Conservation (phyloP, 169 alveolate genomes). For the Cryptosporidium muris region DNA sequence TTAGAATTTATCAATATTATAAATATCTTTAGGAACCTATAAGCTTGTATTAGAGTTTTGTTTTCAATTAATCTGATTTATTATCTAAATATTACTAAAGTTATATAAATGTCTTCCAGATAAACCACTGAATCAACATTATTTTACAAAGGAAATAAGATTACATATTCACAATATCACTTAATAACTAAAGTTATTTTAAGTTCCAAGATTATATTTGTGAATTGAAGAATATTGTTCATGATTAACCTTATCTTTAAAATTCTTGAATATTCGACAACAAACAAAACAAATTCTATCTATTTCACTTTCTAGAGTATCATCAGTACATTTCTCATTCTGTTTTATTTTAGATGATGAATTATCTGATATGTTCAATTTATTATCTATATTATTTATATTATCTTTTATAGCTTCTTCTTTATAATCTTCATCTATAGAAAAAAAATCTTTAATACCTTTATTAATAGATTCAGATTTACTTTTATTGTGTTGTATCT, state of each 20-base stretch:
- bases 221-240: slow-evolving; percentile 42
- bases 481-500: background rate
- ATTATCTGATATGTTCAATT: background rate
- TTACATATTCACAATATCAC: too few species aligned
- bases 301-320: background rate
- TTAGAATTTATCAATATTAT: too few species aligned
- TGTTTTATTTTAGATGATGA: too few species aligned
- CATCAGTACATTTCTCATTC: background rate
- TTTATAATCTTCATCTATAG: background rate
- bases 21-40: too few species aligned
- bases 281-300: slow-evolving; percentile 63
- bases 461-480: background rate
- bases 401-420: background rate
- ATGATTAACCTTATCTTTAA: slow-evolving; percentile 48
- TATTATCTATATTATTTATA: background rate
- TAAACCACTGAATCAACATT: too few species aligned
- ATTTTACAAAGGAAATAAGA: too few species aligned
- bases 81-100: too few species aligned
- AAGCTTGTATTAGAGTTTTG: too few species aligned
- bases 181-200: background rate
- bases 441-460: slow-evolving; percentile 22
- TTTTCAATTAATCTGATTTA: too few species aligned
- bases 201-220: slow-evolving; percentile 33
- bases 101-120: too few species aligned
- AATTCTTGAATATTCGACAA: slow-evolving; percentile 18